Conservation (phyloP, 805 yeast species). For the Metschnikowia anglica region DNA sequence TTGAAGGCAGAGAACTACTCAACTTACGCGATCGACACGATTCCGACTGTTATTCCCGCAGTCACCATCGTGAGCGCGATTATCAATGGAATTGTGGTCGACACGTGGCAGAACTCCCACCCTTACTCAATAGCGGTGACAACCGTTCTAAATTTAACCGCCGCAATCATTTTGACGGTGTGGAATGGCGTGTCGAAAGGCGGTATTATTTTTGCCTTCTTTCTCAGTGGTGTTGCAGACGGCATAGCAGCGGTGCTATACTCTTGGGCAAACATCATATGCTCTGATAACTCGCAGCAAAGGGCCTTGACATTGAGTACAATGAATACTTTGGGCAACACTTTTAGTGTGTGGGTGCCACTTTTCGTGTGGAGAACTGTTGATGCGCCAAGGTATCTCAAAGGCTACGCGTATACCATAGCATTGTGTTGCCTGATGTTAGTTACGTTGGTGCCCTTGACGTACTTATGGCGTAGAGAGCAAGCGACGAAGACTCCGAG, state of each 20-base stretch:
- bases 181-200: constrained; percentile 13
- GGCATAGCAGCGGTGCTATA: constrained; percentile 17
- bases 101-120: constrained; percentile 25
- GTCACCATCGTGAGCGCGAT: constrained; percentile 26
- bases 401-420: constrained; percentile 21
- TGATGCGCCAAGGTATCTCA: constrained; percentile 17
- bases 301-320: constrained; percentile 16
- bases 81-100: constrained; percentile 28
- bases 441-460: constrained; percentile 26
- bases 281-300: constrained; percentile 17
- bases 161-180: constrained; percentile 13
- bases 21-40: constrained; percentile 18
- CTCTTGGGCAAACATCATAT: constrained; percentile 21
- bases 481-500: not conserved
- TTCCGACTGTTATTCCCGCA: constrained; percentile 25
- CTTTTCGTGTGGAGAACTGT: constrained; percentile 21
- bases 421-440: constrained; percentile 24
- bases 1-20: constrained; percentile 19
- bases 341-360: constrained; percentile 20
- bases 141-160: constrained; percentile 12
- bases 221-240: constrained; percentile 18
- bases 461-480: constrained; percentile 18
- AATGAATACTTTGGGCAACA: constrained; percentile 22
- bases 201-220: constrained; percentile 17
- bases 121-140: constrained; percentile 24